These are phyloP conservation scores for Skeletonema marinoi DNA, from an alignment of 108 stramenopile genomes.

Conservation along the genomic window DNA sequence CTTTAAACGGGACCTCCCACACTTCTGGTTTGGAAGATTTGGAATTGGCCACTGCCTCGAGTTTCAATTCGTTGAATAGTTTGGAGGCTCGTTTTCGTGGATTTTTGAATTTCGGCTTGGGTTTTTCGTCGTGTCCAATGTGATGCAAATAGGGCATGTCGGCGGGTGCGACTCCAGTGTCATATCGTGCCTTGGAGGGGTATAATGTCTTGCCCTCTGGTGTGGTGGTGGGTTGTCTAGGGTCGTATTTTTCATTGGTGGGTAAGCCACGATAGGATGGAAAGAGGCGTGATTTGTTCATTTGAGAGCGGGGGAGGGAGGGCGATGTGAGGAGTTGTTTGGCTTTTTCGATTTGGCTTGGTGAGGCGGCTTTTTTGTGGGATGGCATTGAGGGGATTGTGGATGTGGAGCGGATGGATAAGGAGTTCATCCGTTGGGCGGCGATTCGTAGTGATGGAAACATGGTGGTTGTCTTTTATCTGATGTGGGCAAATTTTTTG, in stretches of 20 bases:
- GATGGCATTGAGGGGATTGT: not conserved
- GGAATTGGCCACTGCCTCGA: conserved; percentile 54
- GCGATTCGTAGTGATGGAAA: not conserved
- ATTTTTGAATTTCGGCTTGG: conserved; percentile 74
- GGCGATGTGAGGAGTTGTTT: conserved; percentile 8
- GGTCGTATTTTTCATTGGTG: conserved; percentile 1
- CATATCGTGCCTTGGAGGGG: conserved; percentile 44
- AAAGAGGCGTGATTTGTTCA: conserved; percentile 18
- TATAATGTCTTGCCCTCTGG: conserved; percentile 37
- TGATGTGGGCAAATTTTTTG: not conserved
- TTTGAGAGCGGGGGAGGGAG: conserved; percentile 23
- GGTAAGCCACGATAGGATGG: conserved; percentile 30
- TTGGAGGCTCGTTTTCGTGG: conserved; percentile 84
- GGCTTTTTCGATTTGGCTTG: conserved; percentile 14
- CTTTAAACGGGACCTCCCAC: conserved; percentile 56
- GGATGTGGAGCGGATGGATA: not conserved
- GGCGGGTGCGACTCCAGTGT: conserved; percentile 32
- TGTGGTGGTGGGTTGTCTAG: conserved; percentile 12
- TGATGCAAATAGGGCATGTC: conserved; percentile 49
- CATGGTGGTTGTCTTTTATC: not conserved
- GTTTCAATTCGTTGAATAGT: conserved; percentile 59
- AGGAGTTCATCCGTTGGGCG: not conserved
- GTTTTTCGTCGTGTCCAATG: conserved; percentile 17
- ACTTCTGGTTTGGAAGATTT: conserved; percentile 64
- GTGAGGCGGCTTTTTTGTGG: conserved; percentile 13